Base-by-base conservation (phyloP, 805 yeast species). In the Cyberlindnera euphorbiae region DNA sequence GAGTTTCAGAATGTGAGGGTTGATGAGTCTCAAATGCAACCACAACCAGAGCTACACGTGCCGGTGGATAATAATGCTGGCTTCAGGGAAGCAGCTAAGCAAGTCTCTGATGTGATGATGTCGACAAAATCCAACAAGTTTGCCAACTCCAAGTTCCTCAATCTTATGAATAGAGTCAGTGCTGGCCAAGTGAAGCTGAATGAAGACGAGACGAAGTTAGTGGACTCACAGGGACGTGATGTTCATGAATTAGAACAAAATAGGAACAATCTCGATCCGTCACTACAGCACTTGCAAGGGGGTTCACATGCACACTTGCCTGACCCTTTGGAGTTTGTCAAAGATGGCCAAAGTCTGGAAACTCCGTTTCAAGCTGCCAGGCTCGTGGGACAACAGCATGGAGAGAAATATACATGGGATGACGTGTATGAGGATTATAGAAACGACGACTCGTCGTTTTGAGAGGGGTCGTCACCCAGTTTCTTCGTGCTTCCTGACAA, bases 341-440 rank as follows among this genome's bases (percentile, higher is more conserved):
- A 39, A 28, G 49, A 48, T 9, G 50, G 49, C 7, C 22, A 19
- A 14, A 49, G 47, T 17, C 33, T 54, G 14, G 33, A 38, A 2
- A 39, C 50, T 2, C 59, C 59, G 8, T 50, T 34, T 39, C 51
- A 46, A 30, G 23, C 46, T 15, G 58, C 59, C 7, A 34, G 34
- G 26, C 39, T 36, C 15, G 45, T 47, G 23, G 53, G 42, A 16
- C 24, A 43, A 24, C 31, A 39, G 13, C 45, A 48, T 21, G 33
- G 27, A 3, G 52, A 53, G 13, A 35, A 28, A 17, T 54, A 54
- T 31, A 37, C 52, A 4, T 54, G 59, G 59, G 58, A 54, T 45
- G 59, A 54, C 25, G 42, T 47, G 32, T 54, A 53, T 45, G 56
- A 47, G 17, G 58, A 53, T 30, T 50, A 52, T 35, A 41, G 44